Conservation (phyloP, 805 yeast species). For the Zygosaccharomyces gambellarensis region DNA sequence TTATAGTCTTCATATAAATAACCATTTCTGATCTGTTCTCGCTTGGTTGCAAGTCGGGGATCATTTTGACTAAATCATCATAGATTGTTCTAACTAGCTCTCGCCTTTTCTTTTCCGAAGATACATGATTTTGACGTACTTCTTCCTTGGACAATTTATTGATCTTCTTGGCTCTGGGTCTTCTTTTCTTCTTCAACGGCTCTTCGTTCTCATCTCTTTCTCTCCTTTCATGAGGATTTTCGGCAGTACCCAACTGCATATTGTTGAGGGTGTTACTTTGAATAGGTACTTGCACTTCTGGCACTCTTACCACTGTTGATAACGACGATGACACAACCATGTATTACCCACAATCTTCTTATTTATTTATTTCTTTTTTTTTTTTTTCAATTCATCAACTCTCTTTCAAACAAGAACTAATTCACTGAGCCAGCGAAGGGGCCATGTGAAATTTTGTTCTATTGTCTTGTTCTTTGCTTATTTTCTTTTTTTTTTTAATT, state of each 20-base stretch:
- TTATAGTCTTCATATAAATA: constrained; percentile 61
- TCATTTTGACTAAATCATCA: constrained; percentile 65
- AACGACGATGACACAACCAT: not conserved
- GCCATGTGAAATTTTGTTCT: too few species aligned
- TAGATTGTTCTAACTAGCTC: constrained; percentile 80
- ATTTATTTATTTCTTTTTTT: not conserved
- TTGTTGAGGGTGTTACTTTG: not conserved
- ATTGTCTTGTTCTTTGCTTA: too few species aligned
- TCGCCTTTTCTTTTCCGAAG: constrained; percentile 82
- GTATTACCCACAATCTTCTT: not conserved
- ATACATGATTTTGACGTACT: constrained; percentile 64
- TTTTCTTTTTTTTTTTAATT: too few species aligned
- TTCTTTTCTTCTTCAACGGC: constrained; percentile 13
- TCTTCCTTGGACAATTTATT: constrained; percentile 33
- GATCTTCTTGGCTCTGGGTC: constrained; percentile 14
- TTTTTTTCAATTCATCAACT: not conserved
- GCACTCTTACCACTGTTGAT: not conserved
- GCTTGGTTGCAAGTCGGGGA: constrained; percentile 63
- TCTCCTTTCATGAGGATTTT: not conserved
- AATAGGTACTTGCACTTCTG: not conserved
- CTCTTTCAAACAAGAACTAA: too few species aligned
- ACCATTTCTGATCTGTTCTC: constrained; percentile 79
- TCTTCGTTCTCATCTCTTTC: constrained; percentile 3
- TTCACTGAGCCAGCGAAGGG: too few species aligned
- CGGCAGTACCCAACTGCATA: not conserved